A percentile compares a stretch with the other conserved stretches of the same genome.
Conservation (phyloP, 257 asterid species). For the Euphrasia confusa region DNA sequence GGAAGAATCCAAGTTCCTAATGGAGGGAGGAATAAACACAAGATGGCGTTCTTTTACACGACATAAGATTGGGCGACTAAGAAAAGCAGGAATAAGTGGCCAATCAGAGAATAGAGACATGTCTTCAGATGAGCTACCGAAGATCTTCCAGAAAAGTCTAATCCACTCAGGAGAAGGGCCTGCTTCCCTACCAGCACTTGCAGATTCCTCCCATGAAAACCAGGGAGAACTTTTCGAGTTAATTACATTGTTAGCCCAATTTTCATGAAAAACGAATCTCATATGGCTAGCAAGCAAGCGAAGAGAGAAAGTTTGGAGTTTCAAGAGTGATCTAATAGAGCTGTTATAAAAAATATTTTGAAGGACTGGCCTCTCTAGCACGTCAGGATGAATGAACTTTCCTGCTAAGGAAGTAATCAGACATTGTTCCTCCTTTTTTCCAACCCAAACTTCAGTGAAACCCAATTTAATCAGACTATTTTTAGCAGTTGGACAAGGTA, state of each 20-base stretch:
- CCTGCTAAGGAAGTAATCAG: slow-evolving; percentile 63
- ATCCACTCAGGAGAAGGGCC: slow-evolving; percentile 93
- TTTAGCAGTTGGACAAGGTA: slow-evolving; percentile 87
- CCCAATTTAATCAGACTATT: slow-evolving; percentile 62
- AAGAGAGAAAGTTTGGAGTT: slow-evolving; percentile 67
- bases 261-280: slow-evolving; percentile 68
- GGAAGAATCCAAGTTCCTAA: slow-evolving; percentile 28
- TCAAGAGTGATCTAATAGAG: slow-evolving; percentile 56
- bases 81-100: slow-evolving; percentile 96
- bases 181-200: slow-evolving; percentile 52
- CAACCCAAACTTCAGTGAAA: slow-evolving; percentile 70
- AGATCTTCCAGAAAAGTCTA: slow-evolving; percentile 78
- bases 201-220: slow-evolving; percentile 85
- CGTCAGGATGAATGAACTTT: slow-evolving; percentile 78
- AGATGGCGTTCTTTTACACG: slow-evolving; percentile 78
- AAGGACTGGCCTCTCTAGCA: slow-evolving; percentile 71
- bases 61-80: slow-evolving; percentile 90
- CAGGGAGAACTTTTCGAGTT: slow-evolving; percentile 74
- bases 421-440: slow-evolving; percentile 70
- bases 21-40: slow-evolving; percentile 65
- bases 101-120: slow-evolving; percentile 80
- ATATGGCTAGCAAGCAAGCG: slow-evolving; percentile 67
- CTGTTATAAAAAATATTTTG: slow-evolving; percentile 52
- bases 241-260: slow-evolving; percentile 69
- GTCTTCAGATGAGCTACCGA: slow-evolving; percentile 59